These are phyloP conservation scores for Cryptosporidium ubiquitum DNA, from an alignment of 169 alveolate species.

Conservation along the genomic window DNA sequence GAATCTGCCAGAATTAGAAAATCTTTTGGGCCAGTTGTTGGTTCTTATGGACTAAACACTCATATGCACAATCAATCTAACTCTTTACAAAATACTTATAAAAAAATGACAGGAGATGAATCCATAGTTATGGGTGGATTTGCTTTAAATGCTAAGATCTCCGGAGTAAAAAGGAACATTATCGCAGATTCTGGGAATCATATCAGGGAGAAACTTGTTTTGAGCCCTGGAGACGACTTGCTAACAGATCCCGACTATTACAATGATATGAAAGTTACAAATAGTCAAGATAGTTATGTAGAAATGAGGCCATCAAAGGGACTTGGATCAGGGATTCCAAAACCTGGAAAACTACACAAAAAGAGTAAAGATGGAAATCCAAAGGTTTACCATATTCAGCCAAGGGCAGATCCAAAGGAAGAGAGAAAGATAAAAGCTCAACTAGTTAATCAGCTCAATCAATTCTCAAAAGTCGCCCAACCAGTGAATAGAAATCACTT, in stretches of 20 bases:
- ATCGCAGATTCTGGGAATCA: not conserved
- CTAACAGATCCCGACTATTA: slow-evolving; percentile 41
- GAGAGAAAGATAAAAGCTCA: slow-evolving; percentile 18
- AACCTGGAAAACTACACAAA: slow-evolving; percentile 11
- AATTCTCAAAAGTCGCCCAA: not conserved
- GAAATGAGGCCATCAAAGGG: slow-evolving; percentile 49
- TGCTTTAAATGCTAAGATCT: not conserved
- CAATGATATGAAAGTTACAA: not conserved
- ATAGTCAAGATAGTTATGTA: not conserved
- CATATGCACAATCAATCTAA: slow-evolving; percentile 2
- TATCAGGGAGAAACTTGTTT: slow-evolving; percentile 3
- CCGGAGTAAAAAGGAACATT: not conserved
- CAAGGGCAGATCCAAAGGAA: slow-evolving; percentile 12
- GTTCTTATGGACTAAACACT: slow-evolving; percentile 31
- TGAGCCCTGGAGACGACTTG: slow-evolving; percentile 45
- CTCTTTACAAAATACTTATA: not conserved
- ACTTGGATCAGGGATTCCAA: slow-evolving; percentile 51
- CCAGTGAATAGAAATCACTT: not conserved
- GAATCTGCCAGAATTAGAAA: slow-evolving; percentile 47
- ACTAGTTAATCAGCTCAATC: not conserved
- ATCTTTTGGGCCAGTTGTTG: slow-evolving; percentile 14
- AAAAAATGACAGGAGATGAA: not conserved
- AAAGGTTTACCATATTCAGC: not conserved
- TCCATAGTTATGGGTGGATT: not conserved
- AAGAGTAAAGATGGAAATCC: not conserved